Evolutionary conservation across 768 basidiomycete species (phyloP).

Genomic region (Paxillus ammoniavirescens): DNA sequence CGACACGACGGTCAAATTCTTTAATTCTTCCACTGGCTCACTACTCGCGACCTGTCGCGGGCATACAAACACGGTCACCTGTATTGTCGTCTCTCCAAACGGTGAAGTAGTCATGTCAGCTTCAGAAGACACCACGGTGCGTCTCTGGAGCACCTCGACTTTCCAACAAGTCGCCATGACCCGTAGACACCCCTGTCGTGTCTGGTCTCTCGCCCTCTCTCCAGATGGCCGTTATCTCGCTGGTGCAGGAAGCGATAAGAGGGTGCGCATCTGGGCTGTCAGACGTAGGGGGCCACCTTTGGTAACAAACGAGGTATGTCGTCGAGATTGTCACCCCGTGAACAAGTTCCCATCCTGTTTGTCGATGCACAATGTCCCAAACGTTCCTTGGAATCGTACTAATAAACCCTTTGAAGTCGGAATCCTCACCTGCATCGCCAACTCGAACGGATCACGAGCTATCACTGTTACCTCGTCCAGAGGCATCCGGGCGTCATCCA

Average conservation of each 20-base stretch:
- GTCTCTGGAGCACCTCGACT: slow-evolving; percentile 1
- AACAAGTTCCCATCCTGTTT: too few species aligned
- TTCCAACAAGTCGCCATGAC: not conserved
- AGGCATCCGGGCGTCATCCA: too few species aligned
- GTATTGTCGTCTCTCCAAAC: not conserved
- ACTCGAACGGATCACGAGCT: too few species aligned
- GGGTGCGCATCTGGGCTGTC: not conserved
- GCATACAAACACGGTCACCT: not conserved
- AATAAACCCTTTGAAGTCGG: too few species aligned
- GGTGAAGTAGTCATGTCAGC: not conserved
- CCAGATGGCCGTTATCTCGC: not conserved
- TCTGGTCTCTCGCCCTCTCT: not conserved
- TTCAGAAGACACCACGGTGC: not conserved
- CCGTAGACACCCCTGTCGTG: not conserved
- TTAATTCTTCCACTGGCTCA: slow-evolving; percentile 1
- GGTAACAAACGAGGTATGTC: too few species aligned
- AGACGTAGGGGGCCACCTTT: too few species aligned
- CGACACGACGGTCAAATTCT: not conserved
- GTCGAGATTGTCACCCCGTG: too few species aligned
- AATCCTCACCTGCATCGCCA: too few species aligned
- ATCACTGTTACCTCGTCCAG: too few species aligned
- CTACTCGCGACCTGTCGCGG: not conserved
- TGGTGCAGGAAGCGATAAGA: not conserved
- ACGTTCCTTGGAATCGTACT: too few species aligned
- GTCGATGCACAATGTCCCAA: too few species aligned